Conservation (phyloP, 2,329 filamentous ascomycete genomes). For the Macrophomina tecta region DNA sequence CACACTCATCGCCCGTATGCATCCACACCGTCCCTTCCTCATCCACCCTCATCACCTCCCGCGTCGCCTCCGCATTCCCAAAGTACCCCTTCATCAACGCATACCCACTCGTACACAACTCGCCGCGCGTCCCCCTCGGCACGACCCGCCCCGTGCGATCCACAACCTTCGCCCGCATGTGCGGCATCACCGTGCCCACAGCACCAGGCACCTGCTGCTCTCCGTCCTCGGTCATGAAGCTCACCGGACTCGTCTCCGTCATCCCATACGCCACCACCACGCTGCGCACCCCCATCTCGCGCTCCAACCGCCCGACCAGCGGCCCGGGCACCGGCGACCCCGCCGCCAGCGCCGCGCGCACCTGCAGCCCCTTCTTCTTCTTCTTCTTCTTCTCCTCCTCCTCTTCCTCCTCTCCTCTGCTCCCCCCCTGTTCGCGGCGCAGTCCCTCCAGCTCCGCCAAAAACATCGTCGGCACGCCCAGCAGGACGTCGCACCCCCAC, state of each 20-base stretch:
- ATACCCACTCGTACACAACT: slow-evolving; percentile 84
- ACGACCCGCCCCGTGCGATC: slow-evolving; percentile 70
- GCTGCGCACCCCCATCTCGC: slow-evolving; percentile 75
- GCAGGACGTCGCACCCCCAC: slow-evolving; percentile 71
- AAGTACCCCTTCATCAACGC: slow-evolving; percentile 91
- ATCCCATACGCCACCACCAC: slow-evolving; percentile 95
- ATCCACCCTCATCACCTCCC: slow-evolving; percentile 68
- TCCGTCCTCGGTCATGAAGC: slow-evolving; percentile 81
- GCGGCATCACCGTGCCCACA: slow-evolving; percentile 81
- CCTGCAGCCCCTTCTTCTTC: slow-evolving; percentile 39
- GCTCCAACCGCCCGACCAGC: slow-evolving; percentile 78
- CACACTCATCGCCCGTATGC: slow-evolving; percentile 88
- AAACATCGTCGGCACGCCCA: slow-evolving; percentile 95
- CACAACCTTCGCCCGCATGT: slow-evolving; percentile 81
- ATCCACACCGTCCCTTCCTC: slow-evolving; percentile 75
- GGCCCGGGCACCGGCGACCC: slow-evolving; percentile 81
- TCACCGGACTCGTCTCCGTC: slow-evolving; percentile 84
- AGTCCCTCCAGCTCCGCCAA: slow-evolving; percentile 73
- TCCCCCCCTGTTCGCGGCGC: too few relatives aligned
- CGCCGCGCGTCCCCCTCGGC: slow-evolving; percentile 71
- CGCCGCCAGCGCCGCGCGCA: slow-evolving; percentile 88
- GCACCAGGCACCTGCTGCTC: slow-evolving; percentile 72
- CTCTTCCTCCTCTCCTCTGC: too few relatives aligned
- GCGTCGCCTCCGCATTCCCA: slow-evolving; percentile 71
- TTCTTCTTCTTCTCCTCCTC: too few relatives aligned